Percentiles rank a stretch among this genome's conserved stretches.
These are phyloP conservation scores for Solanum tacnaense DNA, from an alignment of 257 asterid species.

Conservation along the genomic window DNA sequence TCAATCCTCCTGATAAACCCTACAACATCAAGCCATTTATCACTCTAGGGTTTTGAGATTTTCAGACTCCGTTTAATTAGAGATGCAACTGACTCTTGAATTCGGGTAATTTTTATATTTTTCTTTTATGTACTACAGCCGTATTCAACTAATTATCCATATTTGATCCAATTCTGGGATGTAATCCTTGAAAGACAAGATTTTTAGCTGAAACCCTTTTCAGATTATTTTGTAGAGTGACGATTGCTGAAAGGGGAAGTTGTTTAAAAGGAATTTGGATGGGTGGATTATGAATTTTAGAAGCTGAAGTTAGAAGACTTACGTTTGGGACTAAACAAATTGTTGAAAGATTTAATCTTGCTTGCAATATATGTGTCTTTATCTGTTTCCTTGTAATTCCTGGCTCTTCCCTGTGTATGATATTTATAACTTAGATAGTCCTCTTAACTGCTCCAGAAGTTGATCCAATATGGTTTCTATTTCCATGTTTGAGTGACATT, in stretches of 20 bases:
- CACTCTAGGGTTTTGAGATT: not conserved
- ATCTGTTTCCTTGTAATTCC: not conserved
- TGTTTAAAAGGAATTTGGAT: no score
- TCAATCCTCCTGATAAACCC: not conserved
- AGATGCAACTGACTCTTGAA: slow-evolving; percentile 79
- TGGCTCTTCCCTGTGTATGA: not conserved
- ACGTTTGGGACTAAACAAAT: not conserved
- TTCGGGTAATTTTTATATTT: slow-evolving; percentile 43
- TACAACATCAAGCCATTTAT: not conserved
- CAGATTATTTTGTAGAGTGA: not conserved
- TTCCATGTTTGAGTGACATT: not conserved
- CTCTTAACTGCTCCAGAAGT: not conserved
- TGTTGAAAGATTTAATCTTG: not conserved
- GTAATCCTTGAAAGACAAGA: not conserved
- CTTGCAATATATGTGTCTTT: not conserved
- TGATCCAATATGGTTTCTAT: not conserved
- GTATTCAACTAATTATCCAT: not conserved
- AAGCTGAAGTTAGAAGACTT: not conserved
- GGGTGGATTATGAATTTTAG: not conserved
- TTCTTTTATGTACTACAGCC: not conserved
- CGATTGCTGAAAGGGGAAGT: not conserved
- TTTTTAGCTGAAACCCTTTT: not conserved
- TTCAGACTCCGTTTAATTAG: not conserved
- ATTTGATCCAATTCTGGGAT: not conserved
- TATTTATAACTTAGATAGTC: not conserved